These are phyloP conservation scores for Lipomyces starkeyi DNA, from an alignment of 805 yeast genomes.

Conservation along the genomic window DNA sequence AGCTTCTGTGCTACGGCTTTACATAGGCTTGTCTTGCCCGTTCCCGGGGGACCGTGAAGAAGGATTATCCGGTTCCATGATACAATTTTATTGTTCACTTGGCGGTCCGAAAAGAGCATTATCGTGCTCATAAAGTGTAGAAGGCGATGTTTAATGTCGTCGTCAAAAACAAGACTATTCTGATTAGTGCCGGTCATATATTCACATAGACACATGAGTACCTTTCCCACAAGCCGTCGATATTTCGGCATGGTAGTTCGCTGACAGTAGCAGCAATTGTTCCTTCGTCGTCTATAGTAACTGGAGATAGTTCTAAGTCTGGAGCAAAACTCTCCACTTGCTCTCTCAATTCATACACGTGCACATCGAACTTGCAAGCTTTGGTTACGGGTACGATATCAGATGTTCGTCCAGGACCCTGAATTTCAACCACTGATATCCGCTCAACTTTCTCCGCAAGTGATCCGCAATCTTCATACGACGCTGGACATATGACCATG, in stretches of 20 bases:
- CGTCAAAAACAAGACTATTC: slow-evolving; percentile 44
- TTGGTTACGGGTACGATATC: slow-evolving; percentile 22
- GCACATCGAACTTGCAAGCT: slow-evolving; percentile 26
- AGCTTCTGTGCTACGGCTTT: slow-evolving; percentile 52
- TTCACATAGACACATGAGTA: not conserved
- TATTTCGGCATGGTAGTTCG: slow-evolving; percentile 44
- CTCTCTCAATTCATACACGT: slow-evolving; percentile 22
- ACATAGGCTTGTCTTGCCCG: slow-evolving; percentile 55
- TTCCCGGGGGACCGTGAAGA: slow-evolving; percentile 56
- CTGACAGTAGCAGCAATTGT: slow-evolving; percentile 24
- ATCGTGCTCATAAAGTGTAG: slow-evolving; percentile 47
- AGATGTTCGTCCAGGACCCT: slow-evolving; percentile 20
- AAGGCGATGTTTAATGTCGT: slow-evolving; percentile 45
- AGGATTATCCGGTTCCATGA: slow-evolving; percentile 40
- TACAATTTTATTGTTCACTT: slow-evolving; percentile 29
- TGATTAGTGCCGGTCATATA: not conserved
- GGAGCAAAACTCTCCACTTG: not conserved
- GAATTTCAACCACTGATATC: slow-evolving; percentile 29
- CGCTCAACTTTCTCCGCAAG: slow-evolving; percentile 16
- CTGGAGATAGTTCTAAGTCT: not conserved
- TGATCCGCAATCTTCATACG: slow-evolving; percentile 12
- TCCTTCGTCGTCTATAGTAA: slow-evolving; percentile 26
- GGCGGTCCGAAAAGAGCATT: slow-evolving; percentile 40
- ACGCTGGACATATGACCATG: slow-evolving; percentile 21
- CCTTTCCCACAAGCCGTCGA: slow-evolving; percentile 49